Evolutionary conservation across 768 basidiomycete species (phyloP).

Genomic region (Suillus plorans): DNA sequence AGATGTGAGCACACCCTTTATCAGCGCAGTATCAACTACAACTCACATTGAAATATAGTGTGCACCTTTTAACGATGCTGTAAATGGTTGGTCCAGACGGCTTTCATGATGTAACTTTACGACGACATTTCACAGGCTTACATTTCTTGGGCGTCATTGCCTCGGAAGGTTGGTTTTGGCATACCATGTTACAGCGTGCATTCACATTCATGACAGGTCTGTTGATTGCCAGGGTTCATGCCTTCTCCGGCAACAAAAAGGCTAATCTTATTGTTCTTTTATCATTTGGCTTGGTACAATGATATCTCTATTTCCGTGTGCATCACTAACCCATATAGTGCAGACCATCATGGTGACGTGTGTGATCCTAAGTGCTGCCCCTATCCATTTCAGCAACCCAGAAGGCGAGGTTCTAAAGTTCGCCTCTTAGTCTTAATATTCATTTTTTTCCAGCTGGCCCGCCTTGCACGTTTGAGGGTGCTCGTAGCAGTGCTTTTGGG

Average conservation of each 20-base stretch:
- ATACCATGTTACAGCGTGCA: neutral
- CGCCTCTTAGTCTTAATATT: neutral
- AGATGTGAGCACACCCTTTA: neutral
- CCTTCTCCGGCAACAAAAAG: neutral
- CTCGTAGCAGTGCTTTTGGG: neutral
- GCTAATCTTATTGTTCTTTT: neutral
- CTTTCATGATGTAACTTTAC: neutral
- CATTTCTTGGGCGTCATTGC: neutral
- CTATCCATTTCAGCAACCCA: neutral
- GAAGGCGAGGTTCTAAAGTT: neutral
- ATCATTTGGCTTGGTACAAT: neutral
- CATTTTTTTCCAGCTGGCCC: neutral
- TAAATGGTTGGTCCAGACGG: neutral
- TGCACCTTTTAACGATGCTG: neutral
- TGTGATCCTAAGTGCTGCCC: neutral
- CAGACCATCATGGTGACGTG: neutral
- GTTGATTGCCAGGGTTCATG: neutral
- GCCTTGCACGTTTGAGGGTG: neutral
- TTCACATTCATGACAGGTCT: neutral
- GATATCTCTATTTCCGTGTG: neutral
- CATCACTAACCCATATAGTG: neutral
- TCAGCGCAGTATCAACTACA: neutral
- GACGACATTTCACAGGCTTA: neutral
- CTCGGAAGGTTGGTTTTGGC: neutral
- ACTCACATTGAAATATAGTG: neutral